Conservation (phyloP, 257 asterid genomes). For the Plantago elongata region DNA sequence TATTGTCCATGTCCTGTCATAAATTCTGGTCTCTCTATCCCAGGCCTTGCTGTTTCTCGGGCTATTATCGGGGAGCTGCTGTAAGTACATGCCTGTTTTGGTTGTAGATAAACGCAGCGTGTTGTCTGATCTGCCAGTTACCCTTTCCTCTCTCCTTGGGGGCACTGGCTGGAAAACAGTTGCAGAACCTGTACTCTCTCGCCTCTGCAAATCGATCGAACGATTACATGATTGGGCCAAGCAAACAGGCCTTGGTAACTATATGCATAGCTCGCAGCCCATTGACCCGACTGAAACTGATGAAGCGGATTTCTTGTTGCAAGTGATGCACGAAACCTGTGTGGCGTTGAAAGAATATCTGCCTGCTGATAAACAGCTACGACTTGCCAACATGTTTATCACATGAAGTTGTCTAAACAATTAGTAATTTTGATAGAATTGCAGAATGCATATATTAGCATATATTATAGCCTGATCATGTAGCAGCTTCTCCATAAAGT, state of each 20-base stretch:
- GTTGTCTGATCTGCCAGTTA: slow-evolving; percentile 65
- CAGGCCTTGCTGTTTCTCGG: slow-evolving; percentile 84
- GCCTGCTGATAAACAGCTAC: slow-evolving; percentile 61
- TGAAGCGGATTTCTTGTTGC: slow-evolving; percentile 37
- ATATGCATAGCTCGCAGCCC: slow-evolving; percentile 27
- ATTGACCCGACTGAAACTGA: slow-evolving; percentile 52
- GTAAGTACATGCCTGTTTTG: slow-evolving; percentile 73
- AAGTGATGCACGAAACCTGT: slow-evolving; percentile 59
- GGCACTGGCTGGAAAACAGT: slow-evolving; percentile 41
- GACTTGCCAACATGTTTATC: slow-evolving; percentile 62
- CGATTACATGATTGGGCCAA: slow-evolving; percentile 54
- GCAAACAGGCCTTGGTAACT: slow-evolving; percentile 18
- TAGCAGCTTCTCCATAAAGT: no score
- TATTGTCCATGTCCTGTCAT: neutral
- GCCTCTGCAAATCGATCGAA: slow-evolving; percentile 46
- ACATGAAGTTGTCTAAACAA: neutral
- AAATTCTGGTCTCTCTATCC: slow-evolving; percentile 10
- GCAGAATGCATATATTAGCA: neutral
- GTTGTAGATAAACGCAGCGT: slow-evolving; percentile 46
- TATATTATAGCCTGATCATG: neutral
- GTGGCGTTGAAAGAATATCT: slow-evolving; percentile 47
- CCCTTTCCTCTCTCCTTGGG: slow-evolving; percentile 58
- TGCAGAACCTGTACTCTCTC: slow-evolving; percentile 57
- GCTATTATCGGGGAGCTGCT: slow-evolving; percentile 67
- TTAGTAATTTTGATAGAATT: neutral